Conservation (phyloP, 1,284 basidiomycete genomes). For the Ganoderma lingzhi region DNA sequence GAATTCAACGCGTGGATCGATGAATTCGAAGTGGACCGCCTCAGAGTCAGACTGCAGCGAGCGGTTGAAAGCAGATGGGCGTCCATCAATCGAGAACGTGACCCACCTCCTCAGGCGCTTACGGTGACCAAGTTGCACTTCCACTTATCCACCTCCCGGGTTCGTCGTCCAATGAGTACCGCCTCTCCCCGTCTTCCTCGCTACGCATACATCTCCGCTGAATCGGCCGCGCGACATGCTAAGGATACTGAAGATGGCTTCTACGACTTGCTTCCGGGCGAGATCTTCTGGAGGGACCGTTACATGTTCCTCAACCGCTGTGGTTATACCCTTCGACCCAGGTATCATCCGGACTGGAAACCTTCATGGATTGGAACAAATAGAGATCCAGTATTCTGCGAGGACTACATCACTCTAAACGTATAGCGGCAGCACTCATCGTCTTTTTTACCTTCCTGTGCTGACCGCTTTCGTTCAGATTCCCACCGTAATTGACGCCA, state of each 20-base stretch:
- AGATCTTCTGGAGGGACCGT: slow-evolving; percentile 13
- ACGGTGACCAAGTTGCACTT: background rate
- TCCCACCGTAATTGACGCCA: slow-evolving; percentile 35
- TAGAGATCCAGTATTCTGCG: slow-evolving; percentile 11
- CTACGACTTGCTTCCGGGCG: slow-evolving; percentile 1
- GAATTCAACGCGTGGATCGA: background rate
- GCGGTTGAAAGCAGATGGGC: too few relatives aligned
- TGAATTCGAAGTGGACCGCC: background rate
- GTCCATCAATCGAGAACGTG: too few relatives aligned
- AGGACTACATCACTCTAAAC: slow-evolving; percentile 15
- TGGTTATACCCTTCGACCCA: slow-evolving; percentile 24
- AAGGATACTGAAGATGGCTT: slow-evolving; percentile 3
- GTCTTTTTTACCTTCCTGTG: too few relatives aligned
- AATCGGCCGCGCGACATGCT: background rate
- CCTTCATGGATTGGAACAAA: slow-evolving; percentile 26
- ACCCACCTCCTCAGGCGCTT: background rate
- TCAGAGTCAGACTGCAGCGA: too few relatives aligned
- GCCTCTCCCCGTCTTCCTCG: background rate
- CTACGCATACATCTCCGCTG: slow-evolving; percentile 6
- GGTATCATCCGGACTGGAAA: slow-evolving; percentile 24
- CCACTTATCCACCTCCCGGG: too few relatives aligned
- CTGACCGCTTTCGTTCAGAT: slow-evolving; percentile 8
- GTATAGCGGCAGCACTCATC: background rate
- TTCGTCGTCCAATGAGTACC: background rate
- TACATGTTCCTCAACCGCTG: slow-evolving; percentile 2